A percentile compares a stretch with the other conserved stretches of the same genome.
Conservation (phyloP, 2,329 filamentous ascomycete genomes). For the Diaporthe eres region DNA sequence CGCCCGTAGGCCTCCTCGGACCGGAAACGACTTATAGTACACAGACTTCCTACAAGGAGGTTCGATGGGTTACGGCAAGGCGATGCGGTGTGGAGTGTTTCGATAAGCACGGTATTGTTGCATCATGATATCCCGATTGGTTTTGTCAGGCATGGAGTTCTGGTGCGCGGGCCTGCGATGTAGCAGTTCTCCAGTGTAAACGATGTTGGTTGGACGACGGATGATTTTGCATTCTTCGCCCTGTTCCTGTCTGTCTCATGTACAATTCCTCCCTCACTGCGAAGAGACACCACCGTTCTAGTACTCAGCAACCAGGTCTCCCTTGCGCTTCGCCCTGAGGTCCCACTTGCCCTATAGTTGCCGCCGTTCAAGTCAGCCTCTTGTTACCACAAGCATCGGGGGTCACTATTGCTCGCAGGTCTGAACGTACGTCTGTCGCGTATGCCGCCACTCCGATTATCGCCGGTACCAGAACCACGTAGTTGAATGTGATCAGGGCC, state of each 20-base stretch:
- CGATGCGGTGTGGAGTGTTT: not conserved
- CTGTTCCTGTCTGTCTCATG: constrained; percentile 2
- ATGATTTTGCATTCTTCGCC: not conserved
- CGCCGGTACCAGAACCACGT: constrained; percentile 79
- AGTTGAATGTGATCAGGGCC: constrained; percentile 83
- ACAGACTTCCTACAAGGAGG: not conserved
- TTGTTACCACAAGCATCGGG: not conserved
- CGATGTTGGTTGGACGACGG: not conserved
- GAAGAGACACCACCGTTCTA: constrained; percentile 56
- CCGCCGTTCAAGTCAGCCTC: constrained; percentile 27
- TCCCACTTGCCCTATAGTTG: constrained; percentile 83
- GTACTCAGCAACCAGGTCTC: constrained; percentile 86
- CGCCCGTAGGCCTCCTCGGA: not conserved
- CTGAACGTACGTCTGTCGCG: constrained; percentile 83
- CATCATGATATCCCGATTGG: constrained; percentile 27
- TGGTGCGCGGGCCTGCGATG: not conserved
- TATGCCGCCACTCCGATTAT: constrained; percentile 81
- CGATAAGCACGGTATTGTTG: constrained; percentile 12
- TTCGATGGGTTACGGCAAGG: not conserved
- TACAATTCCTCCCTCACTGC: constrained; percentile 33
- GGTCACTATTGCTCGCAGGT: constrained; percentile 41
- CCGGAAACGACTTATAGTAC: not conserved
- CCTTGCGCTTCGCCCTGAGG: constrained; percentile 87
- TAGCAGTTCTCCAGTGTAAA: not conserved
- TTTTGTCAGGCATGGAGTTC: constrained; percentile 3